Base-by-base conservation (phyloP, 192 early-diverging fungal species). In the Podila minutissima region DNA sequence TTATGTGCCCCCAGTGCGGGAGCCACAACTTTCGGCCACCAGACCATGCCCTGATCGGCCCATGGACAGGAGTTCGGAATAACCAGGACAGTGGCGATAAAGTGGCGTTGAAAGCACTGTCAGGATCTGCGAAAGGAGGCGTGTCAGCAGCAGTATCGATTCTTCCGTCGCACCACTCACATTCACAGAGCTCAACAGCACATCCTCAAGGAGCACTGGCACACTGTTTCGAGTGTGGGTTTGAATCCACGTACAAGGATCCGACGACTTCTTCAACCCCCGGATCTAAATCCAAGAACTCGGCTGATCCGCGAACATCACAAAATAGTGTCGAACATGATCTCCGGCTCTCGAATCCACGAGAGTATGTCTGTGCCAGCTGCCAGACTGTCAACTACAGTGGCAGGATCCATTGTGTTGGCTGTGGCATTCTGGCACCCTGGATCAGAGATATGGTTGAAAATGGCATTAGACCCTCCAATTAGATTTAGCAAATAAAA, bases 1-100 rank as follows among this genome's bases (percentile, higher is more conserved):
- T 81, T 41, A 69, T 81, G 15, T 81, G 77, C 29, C 77, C 77
- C 0, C 77, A 73, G 31, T 81, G 77, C 22, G 77, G 77, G 17
- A 81, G 53, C 37, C 77, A 81, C n/a, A 81, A 81, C 26, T 64
- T 64, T 33, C 70, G 77, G 4, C 62, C 70, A 2, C 71, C 77
- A 4, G 77, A 81, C 51, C 53, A 67, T 11, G 58, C 12, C 31
- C 38, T 66, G 1, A 48, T 55, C 59, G n/a, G 35, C 24, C 2
- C 49, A 22, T 20, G 51, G 33, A 48, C 55, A 41, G n/a, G 31
- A 33, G 3, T 6, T 17, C 24, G 37, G 37, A 55, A n/a, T 10
- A 55, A 17, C 4, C 53, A 55, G n/a, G 24, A 17, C 41, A 46
- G 2, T 46, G 41, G 11, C 15, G 41, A 46, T 1, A 46, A 46